Percentiles rank a stretch among this genome's conserved stretches.
phyloP scores from a whole-genome alignment of 208 protist genomes.

The Sergeia podlipaevii region DNA sequence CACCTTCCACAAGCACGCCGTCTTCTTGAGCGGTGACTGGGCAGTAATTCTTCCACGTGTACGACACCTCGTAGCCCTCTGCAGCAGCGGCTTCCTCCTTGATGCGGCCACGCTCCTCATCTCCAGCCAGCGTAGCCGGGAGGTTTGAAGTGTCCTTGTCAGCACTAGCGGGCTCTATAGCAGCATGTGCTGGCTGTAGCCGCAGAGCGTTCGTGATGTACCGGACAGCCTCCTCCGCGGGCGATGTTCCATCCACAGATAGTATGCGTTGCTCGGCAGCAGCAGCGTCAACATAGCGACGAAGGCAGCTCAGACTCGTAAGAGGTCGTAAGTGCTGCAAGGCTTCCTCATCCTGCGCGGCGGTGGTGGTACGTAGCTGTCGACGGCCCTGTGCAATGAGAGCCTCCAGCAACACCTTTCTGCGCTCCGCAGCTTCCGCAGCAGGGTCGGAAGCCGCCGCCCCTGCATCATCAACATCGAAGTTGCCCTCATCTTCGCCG shows the following conservation, averaged over 20 bases:
- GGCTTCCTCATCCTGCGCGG: conserved; percentile 7
- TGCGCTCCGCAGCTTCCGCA: neutral
- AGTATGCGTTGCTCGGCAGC: conserved; percentile 14
- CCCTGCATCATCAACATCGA: too few species aligned
- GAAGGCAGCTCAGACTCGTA: conserved; percentile 12
- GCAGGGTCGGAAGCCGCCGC: neutral
- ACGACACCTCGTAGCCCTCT: conserved; percentile 23
- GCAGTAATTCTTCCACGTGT: conserved; percentile 75
- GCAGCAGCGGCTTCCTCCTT: conserved; percentile 36
- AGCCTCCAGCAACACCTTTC: neutral
- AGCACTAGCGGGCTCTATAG: conserved; percentile 11
- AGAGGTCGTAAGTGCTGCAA: neutral
- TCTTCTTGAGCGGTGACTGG: conserved; percentile 73
- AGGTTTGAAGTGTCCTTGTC: neutral
- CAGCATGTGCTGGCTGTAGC: conserved; percentile 31
- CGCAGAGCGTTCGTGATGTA: conserved; percentile 49
- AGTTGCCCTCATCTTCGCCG: neutral
- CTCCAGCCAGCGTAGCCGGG: conserved; percentile 14
- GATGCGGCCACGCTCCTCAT: conserved; percentile 22
- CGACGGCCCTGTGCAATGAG: neutral
- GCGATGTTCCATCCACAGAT: conserved; percentile 25
- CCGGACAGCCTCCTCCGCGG: conserved; percentile 22
- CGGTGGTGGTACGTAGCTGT: neutral
- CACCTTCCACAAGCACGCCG: conserved; percentile 71
- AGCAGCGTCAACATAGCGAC: conserved; percentile 19